phyloP scores from a whole-genome alignment of 495 filamentous ascomycete species.

The Penicillium odoratum region DNA sequence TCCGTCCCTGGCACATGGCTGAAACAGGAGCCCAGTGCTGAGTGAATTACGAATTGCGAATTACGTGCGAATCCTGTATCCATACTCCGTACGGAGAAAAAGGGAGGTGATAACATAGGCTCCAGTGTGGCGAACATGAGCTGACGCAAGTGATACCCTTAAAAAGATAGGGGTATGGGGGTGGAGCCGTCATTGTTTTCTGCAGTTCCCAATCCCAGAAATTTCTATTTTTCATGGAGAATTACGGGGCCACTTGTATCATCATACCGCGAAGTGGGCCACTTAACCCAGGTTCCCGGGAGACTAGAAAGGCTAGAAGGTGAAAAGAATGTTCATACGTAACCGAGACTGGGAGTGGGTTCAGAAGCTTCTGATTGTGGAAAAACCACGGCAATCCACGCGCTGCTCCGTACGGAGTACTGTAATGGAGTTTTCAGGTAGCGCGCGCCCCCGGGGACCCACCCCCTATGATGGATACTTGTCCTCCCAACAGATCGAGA shows the following conservation, averaged over 20 bases:
- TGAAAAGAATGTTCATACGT: slow-evolving; percentile 42
- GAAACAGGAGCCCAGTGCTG: background rate
- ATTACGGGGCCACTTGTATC: slow-evolving; percentile 10
- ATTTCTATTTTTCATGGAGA: slow-evolving; percentile 19
- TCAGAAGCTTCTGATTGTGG: slow-evolving; percentile 18
- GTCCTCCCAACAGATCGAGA: slow-evolving; percentile 14
- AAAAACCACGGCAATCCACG: background rate
- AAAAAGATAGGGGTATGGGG: slow-evolving; percentile 12
- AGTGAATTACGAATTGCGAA: background rate
- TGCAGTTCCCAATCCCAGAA: slow-evolving; percentile 20
- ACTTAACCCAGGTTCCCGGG: slow-evolving; percentile 21
- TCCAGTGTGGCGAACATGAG: slow-evolving; percentile 21
- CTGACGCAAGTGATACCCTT: slow-evolving; percentile 12
- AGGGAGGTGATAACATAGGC: background rate
- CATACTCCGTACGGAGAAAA: too few relatives aligned
- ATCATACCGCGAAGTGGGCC: slow-evolving; percentile 8
- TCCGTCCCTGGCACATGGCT: background rate
- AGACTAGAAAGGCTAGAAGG: slow-evolving; percentile 42
- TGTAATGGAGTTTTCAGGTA: slow-evolving; percentile 2
- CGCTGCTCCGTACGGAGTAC: background rate
- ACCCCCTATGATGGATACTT: slow-evolving; percentile 23
- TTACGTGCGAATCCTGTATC: background rate
- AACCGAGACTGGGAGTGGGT: slow-evolving; percentile 36
- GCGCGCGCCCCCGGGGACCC: slow-evolving; percentile 6
- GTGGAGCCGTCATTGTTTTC: slow-evolving; percentile 20